phyloP scores from a whole-genome alignment of 768 basidiomycete species.

The Mrakia hoshinonis region DNA sequence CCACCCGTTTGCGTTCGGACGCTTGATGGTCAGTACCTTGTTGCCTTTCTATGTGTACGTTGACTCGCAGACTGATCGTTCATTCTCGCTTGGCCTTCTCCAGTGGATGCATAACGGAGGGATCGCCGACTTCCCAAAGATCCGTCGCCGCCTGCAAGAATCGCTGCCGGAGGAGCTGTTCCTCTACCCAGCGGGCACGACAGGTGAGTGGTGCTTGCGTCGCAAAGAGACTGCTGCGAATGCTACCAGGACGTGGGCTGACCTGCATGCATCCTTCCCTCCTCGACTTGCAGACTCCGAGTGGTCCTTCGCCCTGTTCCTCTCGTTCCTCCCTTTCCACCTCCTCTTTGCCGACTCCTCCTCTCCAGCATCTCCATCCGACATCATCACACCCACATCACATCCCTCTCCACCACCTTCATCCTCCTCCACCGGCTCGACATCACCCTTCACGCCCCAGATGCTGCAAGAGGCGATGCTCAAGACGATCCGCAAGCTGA shows the following conservation, averaged over 20 bases:
- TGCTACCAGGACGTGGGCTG: constrained; percentile 16
- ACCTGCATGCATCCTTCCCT: not conserved
- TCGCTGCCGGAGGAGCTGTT: constrained; percentile 74
- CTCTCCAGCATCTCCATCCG: constrained; percentile 17
- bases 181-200: constrained; percentile 81
- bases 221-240: constrained; percentile 8
- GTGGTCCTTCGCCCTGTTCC: constrained; percentile 88
- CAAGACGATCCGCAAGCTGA: constrained; percentile 72
- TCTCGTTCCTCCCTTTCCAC: constrained; percentile 49
- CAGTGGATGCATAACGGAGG: constrained; percentile 97
- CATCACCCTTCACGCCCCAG: not conserved
- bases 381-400: constrained; percentile 8
- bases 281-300: constrained; percentile 61
- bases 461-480: constrained; percentile 37
- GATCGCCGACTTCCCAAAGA: constrained; percentile 69
- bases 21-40: constrained; percentile 65
- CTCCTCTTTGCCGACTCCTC: constrained; percentile 26
- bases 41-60: not conserved
- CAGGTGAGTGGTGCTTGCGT: constrained; percentile 49
- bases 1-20: constrained; percentile 87
- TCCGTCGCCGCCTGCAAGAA: constrained; percentile 73
- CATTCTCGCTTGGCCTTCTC: not conserved
- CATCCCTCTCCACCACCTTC: not conserved
- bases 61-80: not conserved
- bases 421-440: not conserved